A percentile compares a stretch with the other conserved stretches of the same genome.
Evolutionary conservation across 768 basidiomycete species (phyloP).

Genomic region (Pholiota conissans): DNA sequence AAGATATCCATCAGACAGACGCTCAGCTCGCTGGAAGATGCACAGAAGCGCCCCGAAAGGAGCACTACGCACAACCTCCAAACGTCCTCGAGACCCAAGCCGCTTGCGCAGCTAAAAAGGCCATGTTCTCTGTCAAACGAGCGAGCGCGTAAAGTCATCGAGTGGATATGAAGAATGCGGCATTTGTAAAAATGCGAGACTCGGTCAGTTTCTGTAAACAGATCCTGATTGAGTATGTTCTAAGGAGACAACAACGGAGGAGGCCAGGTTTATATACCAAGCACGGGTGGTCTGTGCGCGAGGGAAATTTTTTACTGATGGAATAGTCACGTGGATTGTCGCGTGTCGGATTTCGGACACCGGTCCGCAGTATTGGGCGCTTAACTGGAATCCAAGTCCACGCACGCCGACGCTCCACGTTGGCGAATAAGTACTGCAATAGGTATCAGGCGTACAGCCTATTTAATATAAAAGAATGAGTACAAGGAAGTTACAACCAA

Average conservation of each 20-base stretch:
- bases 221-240: slow-evolving; percentile 84
- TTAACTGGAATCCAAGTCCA: no score
- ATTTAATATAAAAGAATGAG: background rate
- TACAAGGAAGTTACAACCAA: background rate
- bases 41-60: background rate
- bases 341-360: no score
- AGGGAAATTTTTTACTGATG: background rate
- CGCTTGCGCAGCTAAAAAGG: background rate
- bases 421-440: no score
- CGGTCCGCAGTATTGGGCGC: no score
- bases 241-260: slow-evolving; percentile 35
- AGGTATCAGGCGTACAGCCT: no score
- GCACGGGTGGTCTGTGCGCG: slow-evolving; percentile 29
- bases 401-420: no score
- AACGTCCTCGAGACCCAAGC: background rate
- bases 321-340: background rate
- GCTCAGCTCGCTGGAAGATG: slow-evolving; percentile 3
- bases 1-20: slow-evolving; percentile 1
- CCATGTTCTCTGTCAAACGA: slow-evolving; percentile 5
- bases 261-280: slow-evolving; percentile 24
- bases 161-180: slow-evolving; percentile 3
- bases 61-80: background rate
- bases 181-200: slow-evolving; percentile 81
- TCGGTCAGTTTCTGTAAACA: slow-evolving; percentile 82
- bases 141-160: slow-evolving; percentile 13